Conservation (phyloP, 2,329 filamentous ascomycete species). For the Sarocladium strictum region DNA sequence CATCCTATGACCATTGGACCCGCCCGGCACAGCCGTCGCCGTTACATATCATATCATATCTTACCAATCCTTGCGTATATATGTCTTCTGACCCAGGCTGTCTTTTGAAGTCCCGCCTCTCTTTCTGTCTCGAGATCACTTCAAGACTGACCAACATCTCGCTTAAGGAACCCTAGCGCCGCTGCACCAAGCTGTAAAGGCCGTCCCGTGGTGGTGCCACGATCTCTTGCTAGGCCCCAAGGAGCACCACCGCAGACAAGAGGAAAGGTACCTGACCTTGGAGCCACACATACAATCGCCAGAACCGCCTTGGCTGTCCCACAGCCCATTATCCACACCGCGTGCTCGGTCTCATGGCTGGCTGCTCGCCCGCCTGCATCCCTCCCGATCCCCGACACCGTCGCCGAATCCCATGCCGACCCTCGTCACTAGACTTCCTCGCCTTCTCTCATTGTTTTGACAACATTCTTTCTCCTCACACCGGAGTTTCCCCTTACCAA, state of each 20-base stretch:
- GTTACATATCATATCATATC: background rate
- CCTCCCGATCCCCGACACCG: slow-evolving; percentile 1
- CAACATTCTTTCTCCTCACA: background rate
- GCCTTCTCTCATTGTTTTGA: background rate
- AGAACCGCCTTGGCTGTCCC: background rate
- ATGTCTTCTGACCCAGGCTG: background rate
- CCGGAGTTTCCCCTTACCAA: background rate
- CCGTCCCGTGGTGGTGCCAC: no score
- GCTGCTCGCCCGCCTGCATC: background rate
- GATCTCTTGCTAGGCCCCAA: no score
- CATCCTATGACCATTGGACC: background rate
- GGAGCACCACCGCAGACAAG: background rate
- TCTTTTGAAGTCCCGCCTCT: background rate
- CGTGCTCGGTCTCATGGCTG: slow-evolving; percentile 8
- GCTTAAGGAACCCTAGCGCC: background rate
- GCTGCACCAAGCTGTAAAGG: background rate
- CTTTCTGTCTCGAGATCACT: no score
- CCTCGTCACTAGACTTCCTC: background rate
- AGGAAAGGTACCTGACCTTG: no score
- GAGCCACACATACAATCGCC: background rate
- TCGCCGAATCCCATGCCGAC: background rate
- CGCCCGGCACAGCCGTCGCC: no score
- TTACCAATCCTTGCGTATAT: background rate
- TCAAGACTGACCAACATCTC: no score
- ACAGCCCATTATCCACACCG: background rate